Conservation (phyloP, 2,329 filamentous ascomycete species). For the Verticillium klebahnii region DNA sequence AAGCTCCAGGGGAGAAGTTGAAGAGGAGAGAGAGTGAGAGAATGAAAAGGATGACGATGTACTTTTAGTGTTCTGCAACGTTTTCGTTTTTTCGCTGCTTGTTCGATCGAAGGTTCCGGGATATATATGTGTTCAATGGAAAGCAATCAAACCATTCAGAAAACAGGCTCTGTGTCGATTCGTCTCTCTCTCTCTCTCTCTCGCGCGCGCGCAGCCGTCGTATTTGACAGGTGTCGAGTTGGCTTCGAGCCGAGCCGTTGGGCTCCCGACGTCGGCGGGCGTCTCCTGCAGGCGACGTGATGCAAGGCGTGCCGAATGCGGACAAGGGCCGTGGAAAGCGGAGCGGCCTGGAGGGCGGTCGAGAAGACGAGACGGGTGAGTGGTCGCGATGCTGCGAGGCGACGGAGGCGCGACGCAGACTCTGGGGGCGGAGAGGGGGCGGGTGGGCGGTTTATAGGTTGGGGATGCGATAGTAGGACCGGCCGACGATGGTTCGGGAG, state of each 20-base stretch:
- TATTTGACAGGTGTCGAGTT: neutral
- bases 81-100: neutral
- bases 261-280: neutral
- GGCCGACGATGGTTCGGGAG: neutral
- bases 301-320: neutral
- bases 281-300: neutral
- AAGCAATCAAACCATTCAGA: neutral
- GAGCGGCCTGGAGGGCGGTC: too few species aligned
- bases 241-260: neutral
- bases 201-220: too few species aligned
- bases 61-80: slow-evolving; percentile 5
- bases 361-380: too few species aligned
- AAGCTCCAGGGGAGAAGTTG: too few species aligned
- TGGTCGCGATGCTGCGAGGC: too few species aligned
- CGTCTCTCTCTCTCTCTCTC: too few species aligned
- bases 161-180: neutral
- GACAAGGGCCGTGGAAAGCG: too few species aligned
- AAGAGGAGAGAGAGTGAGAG: neutral
- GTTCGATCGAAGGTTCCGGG: neutral
- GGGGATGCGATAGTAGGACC: neutral
- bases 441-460: neutral
- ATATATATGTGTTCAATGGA: neutral
- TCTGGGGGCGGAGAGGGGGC: too few species aligned
- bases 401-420: too few species aligned
- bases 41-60: slow-evolving; percentile 7